Base-by-base conservation (phyloP, 1,284 basidiomycete species). In the Takashimella tepidaria region DNA sequence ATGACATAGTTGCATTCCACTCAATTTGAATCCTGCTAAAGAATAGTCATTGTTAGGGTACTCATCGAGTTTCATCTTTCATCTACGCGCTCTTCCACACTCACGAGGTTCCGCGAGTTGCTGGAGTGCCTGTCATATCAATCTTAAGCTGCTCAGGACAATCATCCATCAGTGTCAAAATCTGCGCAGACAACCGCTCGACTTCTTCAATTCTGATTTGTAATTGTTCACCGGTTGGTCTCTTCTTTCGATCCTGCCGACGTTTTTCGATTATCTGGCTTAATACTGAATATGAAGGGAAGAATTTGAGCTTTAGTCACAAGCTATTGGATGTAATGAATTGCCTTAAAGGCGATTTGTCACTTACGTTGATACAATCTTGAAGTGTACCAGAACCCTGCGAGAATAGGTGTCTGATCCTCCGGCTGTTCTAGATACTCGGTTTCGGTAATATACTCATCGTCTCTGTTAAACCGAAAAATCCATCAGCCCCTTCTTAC, bases 301-400 rank as follows among this genome's bases (percentile, higher is more conserved):
- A 51, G 21, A 12, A 13, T 22, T 11, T 6, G n/a, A 20, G 26
- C 8, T 48, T 53, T n/a, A 52, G 49, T 41, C n/a, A 44, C 31
- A 5, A 46, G 24, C 16, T 22, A 41, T 41, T 37, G 41, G n/a
- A 11, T 16, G 5, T 51, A 8, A 13, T 12, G n/a, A n/a, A n/a
- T n/a, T n/a, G n/a, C n/a, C n/a, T n/a, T n/a, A n/a, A n/a, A n/a
- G n/a, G 31, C 31, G 31, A 8, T 37, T 16, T 8, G 8, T 4
- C 8, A 60, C 63, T 51, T 46, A 70, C 68, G 45, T 10, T 62
- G 49, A 68, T 90, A 91, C 57, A 92, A 87, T 63, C 89, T 83
- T 52, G 86, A 87, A 62, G 81, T 88, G 69, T 90, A 90, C 75
- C 90, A 90, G 48, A 92, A 81, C 16, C 89, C 89, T 21, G 85